Percentiles rank a stretch among this genome's conserved stretches.
These are phyloP conservation scores for Helichrysum umbraculigerum DNA, from an alignment of 129 eudicot species.

Conservation along the genomic window DNA sequence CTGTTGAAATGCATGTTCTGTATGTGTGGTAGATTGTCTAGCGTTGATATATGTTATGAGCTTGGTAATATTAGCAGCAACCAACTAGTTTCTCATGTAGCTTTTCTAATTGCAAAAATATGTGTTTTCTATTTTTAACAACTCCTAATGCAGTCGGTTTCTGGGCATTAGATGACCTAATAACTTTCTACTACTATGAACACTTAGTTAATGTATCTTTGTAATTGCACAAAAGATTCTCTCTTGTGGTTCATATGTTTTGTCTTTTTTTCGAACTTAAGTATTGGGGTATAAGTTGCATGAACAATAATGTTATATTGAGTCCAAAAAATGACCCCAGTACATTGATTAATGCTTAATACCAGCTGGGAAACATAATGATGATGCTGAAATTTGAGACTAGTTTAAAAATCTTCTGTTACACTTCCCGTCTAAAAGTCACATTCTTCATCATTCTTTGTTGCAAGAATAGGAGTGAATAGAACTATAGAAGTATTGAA, in stretches of 20 bases:
- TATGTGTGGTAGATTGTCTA: conserved; percentile 24
- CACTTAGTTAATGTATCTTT: background rate
- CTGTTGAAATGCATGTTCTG: conserved; percentile 16
- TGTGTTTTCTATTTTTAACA: conserved; percentile 31
- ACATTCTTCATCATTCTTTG: background rate
- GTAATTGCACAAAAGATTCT: background rate
- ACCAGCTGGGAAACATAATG: background rate
- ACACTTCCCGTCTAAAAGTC: background rate
- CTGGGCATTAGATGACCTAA: conserved; percentile 11
- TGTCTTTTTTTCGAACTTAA: no score
- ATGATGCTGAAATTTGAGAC: background rate
- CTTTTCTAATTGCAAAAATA: conserved; percentile 34
- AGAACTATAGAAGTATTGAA: background rate
- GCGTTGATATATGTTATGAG: conserved; percentile 34
- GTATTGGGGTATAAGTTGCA: background rate
- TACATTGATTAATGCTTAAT: background rate
- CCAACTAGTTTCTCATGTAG: conserved; percentile 28
- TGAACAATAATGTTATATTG: background rate
- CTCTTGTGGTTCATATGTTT: background rate
- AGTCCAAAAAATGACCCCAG: background rate
- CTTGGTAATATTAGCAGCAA: conserved; percentile 35
- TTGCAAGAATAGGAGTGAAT: background rate
- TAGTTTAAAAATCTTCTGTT: background rate
- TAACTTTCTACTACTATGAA: conserved; percentile 7
- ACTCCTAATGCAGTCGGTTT: conserved; percentile 9